phyloP scores from a whole-genome alignment of 179 eudicot species.

The Heliamphora pulchella region DNA sequence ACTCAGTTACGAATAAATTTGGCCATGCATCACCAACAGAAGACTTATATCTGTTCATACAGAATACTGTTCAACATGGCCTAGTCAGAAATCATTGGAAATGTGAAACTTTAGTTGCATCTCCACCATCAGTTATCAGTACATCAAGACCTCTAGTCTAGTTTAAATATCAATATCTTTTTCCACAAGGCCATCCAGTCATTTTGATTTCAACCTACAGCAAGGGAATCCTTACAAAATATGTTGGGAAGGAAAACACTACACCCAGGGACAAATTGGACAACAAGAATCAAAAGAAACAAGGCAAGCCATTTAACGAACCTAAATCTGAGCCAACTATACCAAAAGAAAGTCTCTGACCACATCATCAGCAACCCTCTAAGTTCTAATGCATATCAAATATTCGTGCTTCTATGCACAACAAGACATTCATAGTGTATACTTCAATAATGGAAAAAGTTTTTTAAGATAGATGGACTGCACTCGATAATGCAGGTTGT shows the following conservation, averaged over 20 bases:
- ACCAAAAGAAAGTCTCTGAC: not conserved
- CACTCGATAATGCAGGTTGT: not conserved
- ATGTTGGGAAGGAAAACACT: not conserved
- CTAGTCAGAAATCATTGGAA: not conserved
- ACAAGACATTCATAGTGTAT: not conserved
- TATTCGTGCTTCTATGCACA: not conserved
- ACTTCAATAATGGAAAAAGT: not conserved
- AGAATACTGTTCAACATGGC: not conserved
- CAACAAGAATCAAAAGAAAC: not conserved
- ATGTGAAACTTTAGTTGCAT: not conserved
- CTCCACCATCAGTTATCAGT: not conserved
- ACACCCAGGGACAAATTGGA: not conserved
- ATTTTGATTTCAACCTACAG: not conserved
- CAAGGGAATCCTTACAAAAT: not conserved
- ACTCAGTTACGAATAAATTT: not conserved
- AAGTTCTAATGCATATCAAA: not conserved
- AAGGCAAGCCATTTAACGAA: not conserved
- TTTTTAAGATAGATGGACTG: not conserved
- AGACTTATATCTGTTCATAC: not conserved
- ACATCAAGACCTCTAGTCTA: not conserved
- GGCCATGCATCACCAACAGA: not conserved
- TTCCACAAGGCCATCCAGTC: slow-evolving; percentile 4
- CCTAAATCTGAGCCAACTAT: slow-evolving; percentile 1
- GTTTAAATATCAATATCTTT: not conserved
- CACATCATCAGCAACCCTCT: not conserved